These are phyloP conservation scores for Sonneratia caseolaris DNA, from an alignment of 345 rosid genomes.

Conservation along the genomic window DNA sequence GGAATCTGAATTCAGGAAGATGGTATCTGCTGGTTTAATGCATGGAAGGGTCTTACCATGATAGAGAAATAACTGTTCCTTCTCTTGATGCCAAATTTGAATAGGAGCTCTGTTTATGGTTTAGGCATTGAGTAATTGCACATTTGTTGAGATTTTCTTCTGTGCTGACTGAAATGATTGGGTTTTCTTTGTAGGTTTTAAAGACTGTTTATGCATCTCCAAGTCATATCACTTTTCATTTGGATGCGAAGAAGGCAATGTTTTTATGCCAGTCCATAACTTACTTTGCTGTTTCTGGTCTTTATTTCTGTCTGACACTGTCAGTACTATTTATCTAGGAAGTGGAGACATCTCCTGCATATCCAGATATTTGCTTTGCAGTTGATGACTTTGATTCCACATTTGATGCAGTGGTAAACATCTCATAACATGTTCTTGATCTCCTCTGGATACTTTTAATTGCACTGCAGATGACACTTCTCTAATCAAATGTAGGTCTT, in stretches of 20 bases:
- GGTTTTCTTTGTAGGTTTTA: conserved; percentile 54
- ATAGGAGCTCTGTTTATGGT: neutral
- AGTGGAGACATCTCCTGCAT: conserved; percentile 86
- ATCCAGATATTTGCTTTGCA: conserved; percentile 95
- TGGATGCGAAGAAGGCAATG: conserved; percentile 84
- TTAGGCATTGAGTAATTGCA: neutral
- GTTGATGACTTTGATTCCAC: conserved; percentile 96
- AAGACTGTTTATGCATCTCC: conserved; percentile 98
- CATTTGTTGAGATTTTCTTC: neutral
- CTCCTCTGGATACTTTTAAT: neutral
- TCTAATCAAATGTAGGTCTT: conserved; percentile 46
- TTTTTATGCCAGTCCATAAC: conserved; percentile 6
- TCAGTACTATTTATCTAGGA: conserved; percentile 40
- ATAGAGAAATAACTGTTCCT: neutral
- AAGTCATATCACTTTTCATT: conserved; percentile 80
- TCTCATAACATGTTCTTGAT: neutral
- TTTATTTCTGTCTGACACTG: conserved; percentile 20
- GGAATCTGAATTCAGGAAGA: neutral
- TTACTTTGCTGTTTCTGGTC: conserved; percentile 5
- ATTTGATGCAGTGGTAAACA: conserved; percentile 84
- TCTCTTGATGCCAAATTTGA: neutral
- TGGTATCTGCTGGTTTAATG: neutral
- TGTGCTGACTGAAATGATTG: conserved; percentile 1
- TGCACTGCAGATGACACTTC: neutral
- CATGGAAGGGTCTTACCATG: neutral